These are phyloP conservation scores for Kwoniella botswanensis DNA, from an alignment of 768 basidiomycete genomes.

Conservation along the genomic window DNA sequence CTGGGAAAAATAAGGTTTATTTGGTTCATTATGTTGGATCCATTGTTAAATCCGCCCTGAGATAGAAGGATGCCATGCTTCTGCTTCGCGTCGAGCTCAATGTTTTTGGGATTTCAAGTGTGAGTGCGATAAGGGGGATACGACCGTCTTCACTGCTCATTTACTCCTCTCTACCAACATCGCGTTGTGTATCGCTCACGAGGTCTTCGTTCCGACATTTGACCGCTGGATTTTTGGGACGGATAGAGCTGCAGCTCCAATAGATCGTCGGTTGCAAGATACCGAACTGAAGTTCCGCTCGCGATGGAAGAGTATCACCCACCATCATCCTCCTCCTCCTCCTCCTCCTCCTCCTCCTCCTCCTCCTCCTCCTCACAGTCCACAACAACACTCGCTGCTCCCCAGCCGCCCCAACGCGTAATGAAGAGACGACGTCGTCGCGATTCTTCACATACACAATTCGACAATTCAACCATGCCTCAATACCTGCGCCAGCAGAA, in stretches of 20 bases:
- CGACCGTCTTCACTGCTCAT: too few species aligned
- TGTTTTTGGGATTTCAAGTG: neutral
- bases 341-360: neutral
- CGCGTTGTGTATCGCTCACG: too few species aligned
- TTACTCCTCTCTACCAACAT: too few species aligned
- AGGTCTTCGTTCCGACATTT: too few species aligned
- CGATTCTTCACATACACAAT: neutral
- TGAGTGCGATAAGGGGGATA: too few species aligned
- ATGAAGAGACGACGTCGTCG: conserved; percentile 4
- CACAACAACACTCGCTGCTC: too few species aligned
- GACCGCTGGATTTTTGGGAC: too few species aligned
- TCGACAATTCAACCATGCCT: too few species aligned
- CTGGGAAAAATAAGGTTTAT: conserved; percentile 2
- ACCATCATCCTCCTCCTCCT: neutral
- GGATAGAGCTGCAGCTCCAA: too few species aligned
- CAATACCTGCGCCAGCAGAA: neutral
- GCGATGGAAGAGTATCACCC: neutral
- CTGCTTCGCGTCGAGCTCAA: neutral
- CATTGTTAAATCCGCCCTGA: neutral
- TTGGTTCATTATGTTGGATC: neutral
- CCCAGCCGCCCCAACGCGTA: too few species aligned
- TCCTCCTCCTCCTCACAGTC: too few species aligned
- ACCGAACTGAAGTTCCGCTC: neutral
- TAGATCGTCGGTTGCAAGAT: too few species aligned
- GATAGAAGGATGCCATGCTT: neutral